These are phyloP conservation scores for Coleophoma eucalyptorum DNA, from an alignment of 2,329 filamentous ascomycete species.

Conservation along the genomic window DNA sequence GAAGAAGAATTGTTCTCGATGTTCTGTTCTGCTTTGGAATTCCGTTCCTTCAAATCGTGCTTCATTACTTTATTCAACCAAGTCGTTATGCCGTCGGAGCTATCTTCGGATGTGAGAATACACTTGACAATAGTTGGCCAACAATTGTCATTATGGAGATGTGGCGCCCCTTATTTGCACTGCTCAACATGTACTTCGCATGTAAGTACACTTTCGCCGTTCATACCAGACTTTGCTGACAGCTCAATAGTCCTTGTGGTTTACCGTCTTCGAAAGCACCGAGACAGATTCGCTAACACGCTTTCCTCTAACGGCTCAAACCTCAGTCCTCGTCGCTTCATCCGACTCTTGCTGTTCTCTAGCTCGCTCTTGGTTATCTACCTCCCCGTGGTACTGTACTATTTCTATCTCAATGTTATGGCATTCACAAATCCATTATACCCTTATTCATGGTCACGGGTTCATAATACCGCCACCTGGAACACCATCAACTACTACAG, in stretches of 20 bases:
- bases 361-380: slow-evolving; percentile 43
- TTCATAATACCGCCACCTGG: slow-evolving; percentile 48
- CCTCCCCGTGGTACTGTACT: slow-evolving; percentile 48
- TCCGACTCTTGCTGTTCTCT: slow-evolving; percentile 57
- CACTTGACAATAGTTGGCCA: slow-evolving; percentile 53
- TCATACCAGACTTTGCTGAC: background rate
- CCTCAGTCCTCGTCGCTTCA: slow-evolving; percentile 55
- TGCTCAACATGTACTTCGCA: slow-evolving; percentile 52
- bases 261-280: slow-evolving; percentile 56
- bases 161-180: slow-evolving; percentile 51
- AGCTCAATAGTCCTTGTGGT: slow-evolving; percentile 44
- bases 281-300: slow-evolving; percentile 51
- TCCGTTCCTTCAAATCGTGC: slow-evolving; percentile 49
- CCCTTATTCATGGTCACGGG: slow-evolving; percentile 45
- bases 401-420: slow-evolving; percentile 45
- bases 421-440: slow-evolving; percentile 26
- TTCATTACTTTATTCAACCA: slow-evolving; percentile 57
- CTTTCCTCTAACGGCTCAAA: slow-evolving; percentile 44
- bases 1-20: slow-evolving; percentile 44
- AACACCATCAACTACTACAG: slow-evolving; percentile 40
- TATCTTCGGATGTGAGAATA: slow-evolving; percentile 54
- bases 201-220: slow-evolving; percentile 35
- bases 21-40: slow-evolving; percentile 50
- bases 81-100: slow-evolving; percentile 53
- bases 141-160: slow-evolving; percentile 48